Evolutionary conservation across 2,329 filamentous ascomycete genomes (phyloP), one percentile per base, ranked within the genome.

Genomic region (Microcyclospora pomicola): DNA sequence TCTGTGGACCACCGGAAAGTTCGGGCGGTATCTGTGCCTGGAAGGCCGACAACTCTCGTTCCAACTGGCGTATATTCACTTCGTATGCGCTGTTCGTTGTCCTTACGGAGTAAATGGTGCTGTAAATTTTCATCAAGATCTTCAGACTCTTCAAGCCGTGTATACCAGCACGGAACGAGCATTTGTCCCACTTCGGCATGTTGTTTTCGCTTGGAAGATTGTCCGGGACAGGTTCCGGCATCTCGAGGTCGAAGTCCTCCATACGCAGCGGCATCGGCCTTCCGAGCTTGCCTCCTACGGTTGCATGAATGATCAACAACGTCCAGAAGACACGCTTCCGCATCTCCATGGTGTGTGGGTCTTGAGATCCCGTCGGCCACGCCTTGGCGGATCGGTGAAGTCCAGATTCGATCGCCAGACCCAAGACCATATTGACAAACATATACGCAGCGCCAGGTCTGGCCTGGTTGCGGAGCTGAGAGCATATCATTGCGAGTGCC

Each of bases 301-400:
- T 75, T 9, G 82, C 67, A 42, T 76, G 70, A 11, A 86, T 67
- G 5, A 71, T 66, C 31, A 86, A 60, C 9, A 87, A 67, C 5
- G 69, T 69, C 80, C 82, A 92, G 66, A 84, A 92, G 1, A 77
- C 69, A 12, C 84, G 71, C 60, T 87, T 87, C 15, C 83, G 72
- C 59, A 87, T 69, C 55, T 92, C 83, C 42, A 82, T 73, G 5
- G 80, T 73, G 1, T 86, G 67, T n/a, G 62, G 53, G 49, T 67
- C 71, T 34, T 63, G 56, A 15, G 61, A 55, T 11, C 65, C 56
- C 12, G 12, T 31, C 13, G 61, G 60, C 67, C 72, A 75, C 34
- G 70, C 68, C 45, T 75, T 78, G 10, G 71, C 68, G n/a, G 77
- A 77, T 31, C 82, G 71, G 55, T 92, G 82, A 29, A 91, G 64